A percentile compares a stretch with the other conserved stretches of the same genome.
These are phyloP conservation scores for Phytophthora citricola DNA, from an alignment of 352 stramenopile genomes.

Conservation along the genomic window DNA sequence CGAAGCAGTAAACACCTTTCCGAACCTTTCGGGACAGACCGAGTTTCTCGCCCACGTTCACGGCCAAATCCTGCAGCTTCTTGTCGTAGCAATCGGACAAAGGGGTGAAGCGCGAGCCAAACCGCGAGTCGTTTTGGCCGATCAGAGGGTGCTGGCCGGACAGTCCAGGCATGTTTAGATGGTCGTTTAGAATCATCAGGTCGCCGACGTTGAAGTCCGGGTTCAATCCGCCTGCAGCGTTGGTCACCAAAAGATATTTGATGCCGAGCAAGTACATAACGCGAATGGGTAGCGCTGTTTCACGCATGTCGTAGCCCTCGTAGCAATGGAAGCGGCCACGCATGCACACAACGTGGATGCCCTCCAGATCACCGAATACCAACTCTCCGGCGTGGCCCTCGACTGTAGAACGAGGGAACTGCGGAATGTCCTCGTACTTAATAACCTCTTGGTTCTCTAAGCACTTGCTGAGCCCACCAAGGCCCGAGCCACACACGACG, in stretches of 20 bases:
- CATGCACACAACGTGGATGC: slow-evolving; percentile 91
- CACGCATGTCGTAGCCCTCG: slow-evolving; percentile 95
- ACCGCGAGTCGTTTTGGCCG: slow-evolving; percentile 93
- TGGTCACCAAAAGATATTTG: slow-evolving; percentile 95
- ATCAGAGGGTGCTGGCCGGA: slow-evolving; percentile 93
- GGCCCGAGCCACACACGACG: slow-evolving; percentile 91
- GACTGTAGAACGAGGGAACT: slow-evolving; percentile 92
- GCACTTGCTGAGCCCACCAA: slow-evolving; percentile 77
- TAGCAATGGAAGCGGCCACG: slow-evolving; percentile 96
- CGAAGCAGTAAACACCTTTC: slow-evolving; percentile 94
- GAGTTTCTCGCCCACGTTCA: slow-evolving; percentile 77
- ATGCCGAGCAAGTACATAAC: slow-evolving; percentile 95
- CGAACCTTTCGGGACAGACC: slow-evolving; percentile 79
- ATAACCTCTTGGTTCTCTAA: slow-evolving; percentile 86
- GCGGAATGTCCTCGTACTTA: slow-evolving; percentile 79
- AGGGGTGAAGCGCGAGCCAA: slow-evolving; percentile 94
- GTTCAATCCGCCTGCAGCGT: slow-evolving; percentile 95
- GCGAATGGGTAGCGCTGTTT: slow-evolving; percentile 91
- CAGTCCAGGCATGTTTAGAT: slow-evolving; percentile 94
- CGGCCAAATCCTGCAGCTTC: slow-evolving; percentile 80
- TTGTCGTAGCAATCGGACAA: slow-evolving; percentile 93
- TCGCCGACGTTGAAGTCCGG: slow-evolving; percentile 93
- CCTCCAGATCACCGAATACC: slow-evolving; percentile 89
- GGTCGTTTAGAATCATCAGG: slow-evolving; percentile 96
- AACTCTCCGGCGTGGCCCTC: slow-evolving; percentile 93